Percentiles rank a stretch among this genome's conserved stretches.
These are phyloP conservation scores for Tolypocladium cylindrosporum DNA, from an alignment of 2,329 filamentous ascomycete species.

Conservation along the genomic window DNA sequence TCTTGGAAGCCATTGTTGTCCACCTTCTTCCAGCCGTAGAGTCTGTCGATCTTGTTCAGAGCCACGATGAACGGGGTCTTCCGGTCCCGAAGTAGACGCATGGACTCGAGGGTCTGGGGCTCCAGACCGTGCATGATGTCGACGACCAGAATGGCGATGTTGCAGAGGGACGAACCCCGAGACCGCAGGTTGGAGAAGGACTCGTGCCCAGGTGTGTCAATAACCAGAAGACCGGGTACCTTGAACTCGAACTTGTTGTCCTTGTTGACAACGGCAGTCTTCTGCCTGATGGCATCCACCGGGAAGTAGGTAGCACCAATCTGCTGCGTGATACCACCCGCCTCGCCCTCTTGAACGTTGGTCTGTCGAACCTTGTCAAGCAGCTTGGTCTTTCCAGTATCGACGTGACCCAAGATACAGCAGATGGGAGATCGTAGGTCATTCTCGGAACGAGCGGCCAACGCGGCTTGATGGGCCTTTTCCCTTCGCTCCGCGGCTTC, in stretches of 20 bases:
- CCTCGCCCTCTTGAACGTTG: conserved; percentile 97
- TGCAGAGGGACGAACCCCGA: conserved; percentile 94
- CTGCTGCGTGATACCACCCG: conserved; percentile 98
- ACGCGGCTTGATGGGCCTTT: conserved; percentile 81
- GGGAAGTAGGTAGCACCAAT: conserved; percentile 99
- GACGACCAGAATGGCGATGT: conserved; percentile 97
- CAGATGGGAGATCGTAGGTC: conserved; percentile 96
- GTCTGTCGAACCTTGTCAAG: conserved; percentile 97
- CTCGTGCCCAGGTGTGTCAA: conserved; percentile 99
- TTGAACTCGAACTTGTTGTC: conserved; percentile 92
- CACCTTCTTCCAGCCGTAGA: conserved; percentile 98
- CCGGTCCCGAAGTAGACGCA: conserved; percentile 83
- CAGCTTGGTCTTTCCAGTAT: conserved; percentile 99
- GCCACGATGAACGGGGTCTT: conserved; percentile 98
- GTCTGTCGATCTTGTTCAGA: conserved; percentile 98
- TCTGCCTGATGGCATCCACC: conserved; percentile 81
- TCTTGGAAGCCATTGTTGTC: conserved; percentile 98
- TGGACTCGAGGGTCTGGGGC: conserved; percentile 93
- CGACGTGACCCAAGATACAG: conserved; percentile 99
- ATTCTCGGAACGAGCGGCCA: conserved; percentile 86
- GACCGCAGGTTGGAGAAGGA: conserved; percentile 98
- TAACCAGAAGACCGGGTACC: conserved; percentile 90
- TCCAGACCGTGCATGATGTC: conserved; percentile 99
- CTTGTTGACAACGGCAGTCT: conserved; percentile 87
- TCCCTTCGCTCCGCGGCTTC: conserved; percentile 83